phyloP scores from a whole-genome alignment of 75 land plant species.

The Pseudotsuga menziesii region DNA sequence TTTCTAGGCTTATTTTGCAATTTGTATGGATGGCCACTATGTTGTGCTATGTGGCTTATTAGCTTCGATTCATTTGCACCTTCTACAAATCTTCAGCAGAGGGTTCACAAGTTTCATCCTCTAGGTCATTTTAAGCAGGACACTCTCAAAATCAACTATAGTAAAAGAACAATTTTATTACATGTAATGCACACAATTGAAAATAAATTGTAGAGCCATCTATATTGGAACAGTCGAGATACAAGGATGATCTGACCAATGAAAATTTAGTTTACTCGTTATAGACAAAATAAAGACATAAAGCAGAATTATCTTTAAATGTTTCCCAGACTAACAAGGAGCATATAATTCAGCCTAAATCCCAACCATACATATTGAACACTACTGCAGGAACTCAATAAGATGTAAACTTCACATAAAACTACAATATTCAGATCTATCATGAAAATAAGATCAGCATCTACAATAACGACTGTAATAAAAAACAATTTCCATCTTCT shows the following conservation, averaged over 20 bases:
- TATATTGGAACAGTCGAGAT: not conserved
- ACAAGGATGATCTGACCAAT: not conserved
- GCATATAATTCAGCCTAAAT: not conserved
- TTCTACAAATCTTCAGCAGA: not conserved
- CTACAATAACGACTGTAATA: not conserved
- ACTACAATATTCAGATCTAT: not conserved
- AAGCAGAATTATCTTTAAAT: not conserved
- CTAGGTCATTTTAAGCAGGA: not conserved
- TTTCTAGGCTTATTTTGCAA: not conserved
- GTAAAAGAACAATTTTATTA: not conserved
- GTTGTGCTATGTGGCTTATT: not conserved
- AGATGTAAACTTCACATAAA: not conserved
- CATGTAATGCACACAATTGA: not conserved
- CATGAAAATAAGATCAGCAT: not conserved
- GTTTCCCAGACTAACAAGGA: not conserved
- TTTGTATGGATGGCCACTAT: not conserved
- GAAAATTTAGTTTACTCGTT: not conserved
- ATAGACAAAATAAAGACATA: not conserved
- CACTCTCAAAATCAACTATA: not conserved
- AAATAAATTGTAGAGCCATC: not conserved
- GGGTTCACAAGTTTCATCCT: not conserved
- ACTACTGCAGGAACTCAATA: not conserved
- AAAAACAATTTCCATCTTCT: not conserved
- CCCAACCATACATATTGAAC: not conserved
- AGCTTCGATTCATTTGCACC: not conserved